Evolutionary conservation across 805 yeast species (phyloP).

Genomic region (Kazachstania bromeliacearum): DNA sequence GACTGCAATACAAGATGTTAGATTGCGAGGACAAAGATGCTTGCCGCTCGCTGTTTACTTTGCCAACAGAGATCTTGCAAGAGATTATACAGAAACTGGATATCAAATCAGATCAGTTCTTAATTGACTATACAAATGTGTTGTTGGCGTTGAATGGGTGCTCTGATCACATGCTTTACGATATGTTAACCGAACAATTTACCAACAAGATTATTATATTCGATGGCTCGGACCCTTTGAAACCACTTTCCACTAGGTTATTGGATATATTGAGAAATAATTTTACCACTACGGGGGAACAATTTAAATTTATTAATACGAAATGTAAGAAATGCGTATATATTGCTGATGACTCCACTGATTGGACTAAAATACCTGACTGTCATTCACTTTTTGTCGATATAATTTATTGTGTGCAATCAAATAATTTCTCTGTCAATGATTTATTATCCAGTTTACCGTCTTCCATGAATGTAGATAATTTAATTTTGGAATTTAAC

Average conservation of each 20-base stretch:
- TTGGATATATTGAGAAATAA: background rate
- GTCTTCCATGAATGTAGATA: slow-evolving; percentile 1
- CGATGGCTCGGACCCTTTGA: no score
- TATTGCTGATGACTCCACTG: background rate
- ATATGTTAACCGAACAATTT: background rate
- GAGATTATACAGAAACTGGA: slow-evolving; percentile 8
- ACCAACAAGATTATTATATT: slow-evolving; percentile 1
- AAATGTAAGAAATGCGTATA: background rate
- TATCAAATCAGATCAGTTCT: slow-evolving; percentile 2
- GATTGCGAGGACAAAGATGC: background rate
- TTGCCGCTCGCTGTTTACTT: background rate
- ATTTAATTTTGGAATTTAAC: slow-evolving; percentile 8
- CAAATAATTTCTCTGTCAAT: background rate
- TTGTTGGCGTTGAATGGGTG: slow-evolving; percentile 4
- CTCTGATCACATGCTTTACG: background rate
- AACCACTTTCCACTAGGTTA: no score
- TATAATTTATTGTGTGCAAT: background rate
- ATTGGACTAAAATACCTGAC: background rate
- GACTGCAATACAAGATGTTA: background rate
- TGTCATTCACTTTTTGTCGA: background rate
- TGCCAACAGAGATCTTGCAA: slow-evolving; percentile 9
- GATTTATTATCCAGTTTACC: background rate
- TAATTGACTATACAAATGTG: slow-evolving; percentile 9
- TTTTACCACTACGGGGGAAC: background rate
- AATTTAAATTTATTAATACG: background rate